Base-by-base conservation (phyloP, 2,329 filamentous ascomycete species). In the Trichoderma sp. region DNA sequence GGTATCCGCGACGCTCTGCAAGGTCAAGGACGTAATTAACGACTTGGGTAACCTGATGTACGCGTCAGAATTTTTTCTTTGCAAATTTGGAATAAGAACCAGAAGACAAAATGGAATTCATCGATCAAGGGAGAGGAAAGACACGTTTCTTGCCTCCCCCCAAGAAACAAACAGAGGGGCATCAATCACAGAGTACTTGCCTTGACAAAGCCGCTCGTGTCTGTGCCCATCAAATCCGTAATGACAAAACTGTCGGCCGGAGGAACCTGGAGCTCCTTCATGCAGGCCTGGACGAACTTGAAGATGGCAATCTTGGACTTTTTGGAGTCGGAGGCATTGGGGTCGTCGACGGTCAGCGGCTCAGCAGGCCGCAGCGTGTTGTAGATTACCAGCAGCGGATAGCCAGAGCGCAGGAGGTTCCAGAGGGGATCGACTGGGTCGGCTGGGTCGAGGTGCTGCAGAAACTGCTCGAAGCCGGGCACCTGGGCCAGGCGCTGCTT, bases 131-230 rank as follows among this genome's bases (percentile, higher is more conserved):
- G 8, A 33, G 16, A 33, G 5, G 3, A 43, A 8, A n/a, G 5
- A 14, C 14, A 43, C 16, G 6, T 19, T 43, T n/a, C 3, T 19
- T 19, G 3, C 2, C 40, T n/a, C 6, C 16, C 4, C 40, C 19
- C 19, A 6, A 2, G 10, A 13, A 35, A 13, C 33, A 4, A 10
- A 10, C 33, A 35, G 33, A 19, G 13, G 35, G 2, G 7, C 19
- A 13, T 19, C 14, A 40, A 5, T 43, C n/a, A 33, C 21, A 10
- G 16, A 55, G 29, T 55, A 77, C 82, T 71, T 78, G 93, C 92
- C 87, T 98, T 98, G 74, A 97, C 94, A 78, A 99, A 98, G 3
- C 96, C 96, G 56, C 93, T 97, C 1, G 96, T 99, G 80, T 97
- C 96, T 75, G 94, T 93, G 66, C 93, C 93, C 80, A 96, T 94